Base-by-base conservation (phyloP, 2,329 filamentous ascomycete species). In the Aureobasidium uvarum region DNA sequence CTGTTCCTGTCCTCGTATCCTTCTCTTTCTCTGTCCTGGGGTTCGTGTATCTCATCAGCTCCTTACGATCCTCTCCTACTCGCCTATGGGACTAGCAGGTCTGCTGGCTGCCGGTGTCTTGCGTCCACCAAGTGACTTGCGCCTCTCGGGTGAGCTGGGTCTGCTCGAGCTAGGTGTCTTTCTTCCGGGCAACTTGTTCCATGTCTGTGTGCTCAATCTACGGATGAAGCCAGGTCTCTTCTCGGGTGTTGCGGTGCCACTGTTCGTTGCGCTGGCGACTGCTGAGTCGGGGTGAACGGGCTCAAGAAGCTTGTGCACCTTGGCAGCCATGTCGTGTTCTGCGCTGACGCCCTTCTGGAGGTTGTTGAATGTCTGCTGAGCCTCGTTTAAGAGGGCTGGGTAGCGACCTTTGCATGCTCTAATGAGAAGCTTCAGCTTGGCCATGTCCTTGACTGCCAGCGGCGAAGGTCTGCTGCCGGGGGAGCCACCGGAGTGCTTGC, bases 401-500 rank as follows among this genome's bases (percentile, higher is more conserved):
- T 65, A 65, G 10, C 63, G 43, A n/a, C 63, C 63, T n/a, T 65
- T 65, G 36, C n/a, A 41, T 18, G 63, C 63, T 65, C 52, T 59
- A 20, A 65, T 56, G 20, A 65, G 54, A 39, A 65, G 43, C 51
- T 56, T 65, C 41, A 65, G 63, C 52, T 65, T 65, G 45, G 63
- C 52, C 63, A 65, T 58, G 31, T 59, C 43, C 52, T 59, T 58
- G 39, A 55, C 62, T 14, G 63, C 51, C 5, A 16, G 8, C 7
- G 31, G 31, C 8, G 63, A 58, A 23, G 63, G 52, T 38, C 54
- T 63, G 60, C 36, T 63, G 46, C 14, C 23, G n/a, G 48, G 60
- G 18, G 59, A 62, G 59, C 46, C 60, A 14, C 28, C 25, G 16
- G 25, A 38, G 14, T 56, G 46, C 45, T 59, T 38, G 33, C 78